Evolutionary conservation across 495 filamentous ascomycete species (phyloP).

Genomic region (Glarea lozoyensis): DNA sequence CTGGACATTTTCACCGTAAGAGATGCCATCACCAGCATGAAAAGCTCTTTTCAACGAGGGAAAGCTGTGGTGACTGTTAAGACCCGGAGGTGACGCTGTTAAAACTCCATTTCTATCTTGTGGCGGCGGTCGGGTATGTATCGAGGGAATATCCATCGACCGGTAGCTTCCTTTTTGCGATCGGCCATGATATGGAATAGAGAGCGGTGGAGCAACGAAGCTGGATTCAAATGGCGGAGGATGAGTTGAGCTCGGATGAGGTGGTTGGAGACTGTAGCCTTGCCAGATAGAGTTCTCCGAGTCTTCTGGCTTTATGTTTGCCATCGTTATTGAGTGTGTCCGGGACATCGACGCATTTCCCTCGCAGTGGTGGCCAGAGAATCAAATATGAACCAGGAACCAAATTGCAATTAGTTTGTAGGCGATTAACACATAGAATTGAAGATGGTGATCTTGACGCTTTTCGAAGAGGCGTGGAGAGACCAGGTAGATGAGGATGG

Average conservation of each 20-base stretch:
- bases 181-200: constrained; percentile 13
- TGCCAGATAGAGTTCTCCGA: constrained; percentile 20
- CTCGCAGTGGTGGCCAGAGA: not conserved
- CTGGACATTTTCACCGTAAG: constrained; percentile 44
- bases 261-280: constrained; percentile 20
- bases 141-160: constrained; percentile 17
- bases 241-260: constrained; percentile 2
- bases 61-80: constrained; percentile 37
- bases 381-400: constrained; percentile 1
- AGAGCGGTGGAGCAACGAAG: constrained; percentile 6
- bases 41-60: constrained; percentile 43
- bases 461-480: constrained; percentile 9
- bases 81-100: constrained; percentile 13
- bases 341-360: constrained; percentile 19
- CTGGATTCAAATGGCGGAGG: constrained; percentile 12
- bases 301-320: constrained; percentile 21
- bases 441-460: constrained; percentile 10
- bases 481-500: constrained; percentile 16
- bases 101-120: constrained; percentile 6
- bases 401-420: not conserved
- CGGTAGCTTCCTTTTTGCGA: constrained; percentile 17
- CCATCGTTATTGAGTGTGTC: constrained; percentile 22
- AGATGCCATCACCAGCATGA: constrained; percentile 22
- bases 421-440: constrained; percentile 11
- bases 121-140: constrained; percentile 11